phyloP scores from a whole-genome alignment of 805 yeast genomes.

The Yarrowia sp. region DNA sequence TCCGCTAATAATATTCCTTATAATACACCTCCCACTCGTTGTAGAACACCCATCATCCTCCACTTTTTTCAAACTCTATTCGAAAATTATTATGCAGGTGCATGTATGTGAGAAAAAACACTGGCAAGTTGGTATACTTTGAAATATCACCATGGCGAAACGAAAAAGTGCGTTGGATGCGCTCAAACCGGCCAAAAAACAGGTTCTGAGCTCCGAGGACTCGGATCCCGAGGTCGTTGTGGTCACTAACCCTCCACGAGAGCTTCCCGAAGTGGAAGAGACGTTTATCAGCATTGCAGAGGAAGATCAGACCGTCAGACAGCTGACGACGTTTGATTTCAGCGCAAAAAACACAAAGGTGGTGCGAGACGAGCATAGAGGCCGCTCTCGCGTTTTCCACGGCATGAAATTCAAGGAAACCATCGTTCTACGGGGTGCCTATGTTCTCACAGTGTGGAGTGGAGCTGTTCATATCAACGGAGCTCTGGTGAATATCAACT shows the following conservation, averaged over 20 bases:
- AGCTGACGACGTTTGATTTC: slow-evolving; percentile 12
- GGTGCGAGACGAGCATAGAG: slow-evolving; percentile 22
- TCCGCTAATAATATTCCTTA: no score
- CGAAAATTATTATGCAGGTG: slow-evolving; percentile 13
- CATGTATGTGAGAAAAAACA: slow-evolving; percentile 3
- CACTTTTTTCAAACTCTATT: slow-evolving; percentile 14
- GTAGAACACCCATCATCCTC: background rate
- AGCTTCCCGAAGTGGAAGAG: slow-evolving; percentile 13
- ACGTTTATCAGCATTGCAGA: slow-evolving; percentile 10
- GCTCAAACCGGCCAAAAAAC: slow-evolving; percentile 30
- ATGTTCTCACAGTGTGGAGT: slow-evolving; percentile 24
- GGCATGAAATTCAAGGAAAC: slow-evolving; percentile 35
- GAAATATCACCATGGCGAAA: slow-evolving; percentile 4
- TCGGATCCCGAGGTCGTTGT: slow-evolving; percentile 29
- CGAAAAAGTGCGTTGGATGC: slow-evolving; percentile 36
- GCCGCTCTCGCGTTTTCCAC: slow-evolving; percentile 1
- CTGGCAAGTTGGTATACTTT: background rate
- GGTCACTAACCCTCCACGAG: background rate
- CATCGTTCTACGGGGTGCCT: slow-evolving; percentile 30
- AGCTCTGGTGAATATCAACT: slow-evolving; percentile 8
- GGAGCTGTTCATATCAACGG: slow-evolving; percentile 31
- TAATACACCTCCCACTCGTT: background rate
- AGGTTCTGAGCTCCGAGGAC: slow-evolving; percentile 12
- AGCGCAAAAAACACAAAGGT: slow-evolving; percentile 13
- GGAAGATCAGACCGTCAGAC: slow-evolving; percentile 1